These are phyloP conservation scores for Volvox reticuliferus DNA, from an alignment of 139 green algal genomes.

Conservation along the genomic window DNA sequence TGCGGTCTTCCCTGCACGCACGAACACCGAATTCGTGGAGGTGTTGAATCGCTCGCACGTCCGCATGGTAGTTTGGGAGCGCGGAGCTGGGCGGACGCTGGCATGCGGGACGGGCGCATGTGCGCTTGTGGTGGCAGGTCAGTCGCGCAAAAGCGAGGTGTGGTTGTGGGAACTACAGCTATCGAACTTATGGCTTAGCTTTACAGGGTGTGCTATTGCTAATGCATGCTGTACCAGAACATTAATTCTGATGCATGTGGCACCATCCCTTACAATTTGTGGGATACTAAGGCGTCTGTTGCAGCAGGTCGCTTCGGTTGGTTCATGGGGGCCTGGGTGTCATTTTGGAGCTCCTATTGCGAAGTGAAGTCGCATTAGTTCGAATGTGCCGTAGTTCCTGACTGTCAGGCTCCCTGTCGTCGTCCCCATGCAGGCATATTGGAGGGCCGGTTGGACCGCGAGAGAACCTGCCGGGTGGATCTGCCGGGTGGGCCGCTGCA, in stretches of 20 bases:
- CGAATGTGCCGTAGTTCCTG: too few relatives aligned
- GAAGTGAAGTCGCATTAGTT: too few relatives aligned
- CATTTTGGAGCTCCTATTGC: neutral
- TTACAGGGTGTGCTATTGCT: too few relatives aligned
- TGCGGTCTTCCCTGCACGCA: conserved; percentile 91
- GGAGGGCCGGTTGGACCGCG: conserved; percentile 87
- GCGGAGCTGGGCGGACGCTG: conserved; percentile 95
- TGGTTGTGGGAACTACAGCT: too few relatives aligned
- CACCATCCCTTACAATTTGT: too few relatives aligned
- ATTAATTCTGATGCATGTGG: too few relatives aligned
- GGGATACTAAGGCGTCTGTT: too few relatives aligned
- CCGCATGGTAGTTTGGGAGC: conserved; percentile 97
- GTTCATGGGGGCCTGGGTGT: too few relatives aligned
- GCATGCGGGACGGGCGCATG: conserved; percentile 98
- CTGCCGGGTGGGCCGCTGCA: conserved; percentile 95
- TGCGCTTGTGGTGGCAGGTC: conserved; percentile 93
- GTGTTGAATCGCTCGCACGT: conserved; percentile 83
- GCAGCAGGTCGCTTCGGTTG: too few relatives aligned
- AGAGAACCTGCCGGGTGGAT: conserved; percentile 84
- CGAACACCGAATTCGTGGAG: conserved; percentile 96
- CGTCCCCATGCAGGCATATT: conserved; percentile 79
- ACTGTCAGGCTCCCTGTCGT: too few relatives aligned
- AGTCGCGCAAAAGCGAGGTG: neutral
- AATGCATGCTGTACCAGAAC: too few relatives aligned
- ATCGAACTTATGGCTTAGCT: too few relatives aligned